Conservation (phyloP, 1,139 yeast species). For the Pichia sp. region DNA sequence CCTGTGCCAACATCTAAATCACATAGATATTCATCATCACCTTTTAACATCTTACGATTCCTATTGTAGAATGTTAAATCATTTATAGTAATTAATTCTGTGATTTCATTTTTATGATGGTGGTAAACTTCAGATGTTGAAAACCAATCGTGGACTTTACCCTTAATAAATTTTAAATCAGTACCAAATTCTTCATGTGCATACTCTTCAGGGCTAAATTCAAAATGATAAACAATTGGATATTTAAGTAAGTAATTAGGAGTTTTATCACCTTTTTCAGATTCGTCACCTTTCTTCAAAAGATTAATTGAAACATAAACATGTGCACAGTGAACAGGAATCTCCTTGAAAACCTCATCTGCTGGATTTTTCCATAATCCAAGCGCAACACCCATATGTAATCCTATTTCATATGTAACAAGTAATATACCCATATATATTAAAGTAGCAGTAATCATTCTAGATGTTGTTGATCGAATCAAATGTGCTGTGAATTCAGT, state of each 20-base stretch:
- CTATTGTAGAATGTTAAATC: conserved; percentile 33
- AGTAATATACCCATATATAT: conserved; percentile 34
- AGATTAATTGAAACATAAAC: conserved; percentile 49
- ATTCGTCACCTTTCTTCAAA: conserved; percentile 23
- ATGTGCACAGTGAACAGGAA: conserved; percentile 76
- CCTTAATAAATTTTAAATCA: conserved; percentile 53
- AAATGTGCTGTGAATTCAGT: conserved; percentile 22
- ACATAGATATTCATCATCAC: conserved; percentile 49
- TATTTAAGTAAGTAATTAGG: conserved; percentile 26
- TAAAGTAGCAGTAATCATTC: conserved; percentile 37
- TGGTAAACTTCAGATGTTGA: conserved; percentile 43
- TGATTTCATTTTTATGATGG: conserved; percentile 23
- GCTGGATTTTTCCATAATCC: conserved; percentile 57
- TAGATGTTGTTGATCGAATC: conserved; percentile 20
- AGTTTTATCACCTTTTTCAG: conserved; percentile 14
- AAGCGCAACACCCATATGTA: conserved; percentile 44
- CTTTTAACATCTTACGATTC: conserved; percentile 23
- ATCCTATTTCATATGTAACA: conserved; percentile 38
- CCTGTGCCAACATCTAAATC: conserved; percentile 65
- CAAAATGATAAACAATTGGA: conserved; percentile 59
- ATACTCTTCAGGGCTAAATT: conserved; percentile 77
- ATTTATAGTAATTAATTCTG: conserved; percentile 28
- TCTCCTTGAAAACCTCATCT: conserved; percentile 58
- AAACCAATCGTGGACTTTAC: conserved; percentile 46
- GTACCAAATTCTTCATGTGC: conserved; percentile 69